These are phyloP conservation scores for Cyclotella choctawhatcheeana DNA, from an alignment of 108 stramenopile genomes.

Conservation along the genomic window DNA sequence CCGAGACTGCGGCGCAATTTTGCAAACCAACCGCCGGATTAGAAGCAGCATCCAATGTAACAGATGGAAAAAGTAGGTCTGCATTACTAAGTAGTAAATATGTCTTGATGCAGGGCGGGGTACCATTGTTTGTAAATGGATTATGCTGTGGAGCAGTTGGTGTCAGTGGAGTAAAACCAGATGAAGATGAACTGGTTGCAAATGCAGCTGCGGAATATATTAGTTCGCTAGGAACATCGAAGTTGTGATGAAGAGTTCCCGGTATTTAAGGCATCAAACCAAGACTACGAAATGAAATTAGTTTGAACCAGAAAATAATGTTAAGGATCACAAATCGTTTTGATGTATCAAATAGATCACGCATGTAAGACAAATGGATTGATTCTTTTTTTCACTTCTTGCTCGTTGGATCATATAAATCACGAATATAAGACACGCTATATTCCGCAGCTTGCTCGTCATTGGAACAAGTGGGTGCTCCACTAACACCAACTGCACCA, in stretches of 20 bases:
- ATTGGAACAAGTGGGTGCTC: background rate
- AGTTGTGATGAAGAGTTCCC: slow-evolving; percentile 17
- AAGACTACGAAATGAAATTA: no score
- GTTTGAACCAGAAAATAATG: background rate
- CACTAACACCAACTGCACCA: slow-evolving; percentile 23
- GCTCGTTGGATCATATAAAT: background rate
- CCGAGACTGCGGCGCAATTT: slow-evolving; percentile 51
- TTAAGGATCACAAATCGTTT: no score
- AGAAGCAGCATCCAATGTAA: slow-evolving; percentile 36
- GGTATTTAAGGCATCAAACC: no score
- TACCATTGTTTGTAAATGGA: slow-evolving; percentile 43
- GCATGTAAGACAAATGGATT: no score
- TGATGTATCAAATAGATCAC: no score
- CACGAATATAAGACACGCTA: background rate
- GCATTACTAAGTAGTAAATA: slow-evolving; percentile 42
- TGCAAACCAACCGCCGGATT: slow-evolving; percentile 38
- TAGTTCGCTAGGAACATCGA: slow-evolving; percentile 29
- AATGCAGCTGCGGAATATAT: slow-evolving; percentile 41
- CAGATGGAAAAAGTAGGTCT: slow-evolving; percentile 32
- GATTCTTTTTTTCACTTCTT: background rate
- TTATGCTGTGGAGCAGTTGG: slow-evolving; percentile 48
- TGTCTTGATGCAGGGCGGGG: slow-evolving; percentile 45
- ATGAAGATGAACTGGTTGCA: slow-evolving; percentile 49
- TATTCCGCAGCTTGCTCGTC: slow-evolving; percentile 7
- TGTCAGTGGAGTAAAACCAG: slow-evolving; percentile 53